These are phyloP conservation scores for Pseudopyrenochaeta lycopersici DNA, from an alignment of 2,329 filamentous ascomycete species.

Conservation along the genomic window DNA sequence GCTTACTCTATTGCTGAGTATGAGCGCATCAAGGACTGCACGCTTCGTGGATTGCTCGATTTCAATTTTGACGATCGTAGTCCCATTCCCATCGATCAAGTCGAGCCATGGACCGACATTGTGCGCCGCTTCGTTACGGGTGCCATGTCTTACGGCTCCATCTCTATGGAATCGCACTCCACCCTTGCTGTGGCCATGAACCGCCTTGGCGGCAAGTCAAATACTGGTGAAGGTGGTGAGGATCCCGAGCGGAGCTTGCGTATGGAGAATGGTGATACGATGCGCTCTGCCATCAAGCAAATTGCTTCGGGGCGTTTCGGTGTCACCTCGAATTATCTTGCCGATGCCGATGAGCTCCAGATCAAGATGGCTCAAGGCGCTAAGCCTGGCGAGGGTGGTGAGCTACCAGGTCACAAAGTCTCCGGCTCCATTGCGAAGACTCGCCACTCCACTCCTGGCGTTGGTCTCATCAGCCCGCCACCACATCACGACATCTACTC, in stretches of 20 bases:
- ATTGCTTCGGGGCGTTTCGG: slow-evolving; percentile 95
- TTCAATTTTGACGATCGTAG: slow-evolving; percentile 91
- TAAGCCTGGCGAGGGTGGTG: slow-evolving; percentile 97
- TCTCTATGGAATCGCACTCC: slow-evolving; percentile 98
- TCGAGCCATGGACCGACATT: slow-evolving; percentile 98
- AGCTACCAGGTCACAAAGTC: slow-evolving; percentile 96
- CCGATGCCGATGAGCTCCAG: slow-evolving; percentile 94
- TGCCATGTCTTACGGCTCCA: slow-evolving; percentile 98
- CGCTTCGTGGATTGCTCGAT: slow-evolving; percentile 90
- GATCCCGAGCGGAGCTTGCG: slow-evolving; percentile 88
- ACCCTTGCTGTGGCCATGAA: slow-evolving; percentile 97
- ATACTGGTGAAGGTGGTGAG: slow-evolving; percentile 97
- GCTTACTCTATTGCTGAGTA: slow-evolving; percentile 93
- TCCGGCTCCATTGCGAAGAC: slow-evolving; percentile 93
- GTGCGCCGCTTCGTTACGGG: slow-evolving; percentile 96
- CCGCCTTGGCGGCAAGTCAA: slow-evolving; percentile 93
- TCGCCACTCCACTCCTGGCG: slow-evolving; percentile 93
- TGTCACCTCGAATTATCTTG: slow-evolving; percentile 93
- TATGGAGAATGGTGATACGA: slow-evolving; percentile 91
- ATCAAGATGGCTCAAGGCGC: slow-evolving; percentile 99
- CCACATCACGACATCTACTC: slow-evolving; percentile 99
- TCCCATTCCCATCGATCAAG: slow-evolving; percentile 92
- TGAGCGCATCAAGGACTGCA: slow-evolving; percentile 96
- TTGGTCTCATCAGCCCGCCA: slow-evolving; percentile 93
- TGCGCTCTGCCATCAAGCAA: slow-evolving; percentile 98